phyloP scores from a whole-genome alignment of 805 yeast species.

The Candida saitoana region DNA sequence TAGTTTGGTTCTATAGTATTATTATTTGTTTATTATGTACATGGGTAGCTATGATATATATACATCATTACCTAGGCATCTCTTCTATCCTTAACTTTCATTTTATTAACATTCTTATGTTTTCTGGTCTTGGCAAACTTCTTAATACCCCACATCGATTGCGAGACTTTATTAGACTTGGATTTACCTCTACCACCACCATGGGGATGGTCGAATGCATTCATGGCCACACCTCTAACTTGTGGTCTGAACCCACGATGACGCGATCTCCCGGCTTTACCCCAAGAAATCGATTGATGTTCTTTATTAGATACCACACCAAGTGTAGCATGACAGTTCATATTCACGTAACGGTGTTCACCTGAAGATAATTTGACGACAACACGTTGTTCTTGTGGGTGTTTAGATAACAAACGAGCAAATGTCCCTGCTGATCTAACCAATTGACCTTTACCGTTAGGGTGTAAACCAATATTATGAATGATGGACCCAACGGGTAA shows the following conservation, averaged over 20 bases:
- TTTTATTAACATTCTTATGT: conserved; percentile 78
- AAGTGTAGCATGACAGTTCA: conserved; percentile 88
- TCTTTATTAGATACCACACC: conserved; percentile 92
- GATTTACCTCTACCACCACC: conserved; percentile 99
- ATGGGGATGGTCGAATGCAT: conserved; percentile 95
- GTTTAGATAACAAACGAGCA: conserved; percentile 80
- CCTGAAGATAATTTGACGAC: conserved; percentile 83
- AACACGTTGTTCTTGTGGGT: conserved; percentile 66
- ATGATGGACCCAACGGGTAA: conserved; percentile 92
- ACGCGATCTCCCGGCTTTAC: conserved; percentile 95
- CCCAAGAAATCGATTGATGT: conserved; percentile 82
- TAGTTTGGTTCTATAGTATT: too few species aligned
- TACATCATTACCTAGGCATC: conserved; percentile 4
- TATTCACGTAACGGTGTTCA: conserved; percentile 84
- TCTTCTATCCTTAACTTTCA: conserved; percentile 80
- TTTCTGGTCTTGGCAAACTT: conserved; percentile 92
- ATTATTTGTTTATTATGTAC: conserved; percentile 1
- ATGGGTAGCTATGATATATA: not conserved
- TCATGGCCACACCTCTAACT: conserved; percentile 98
- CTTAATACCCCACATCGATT: conserved; percentile 96
- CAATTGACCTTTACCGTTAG: conserved; percentile 75
- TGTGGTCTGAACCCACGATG: conserved; percentile 91
- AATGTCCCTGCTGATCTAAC: conserved; percentile 94
- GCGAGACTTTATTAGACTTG: conserved; percentile 89
- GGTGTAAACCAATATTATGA: conserved; percentile 75